phyloP scores from a whole-genome alignment of 768 basidiomycete species.

The Lentinula lateritia region DNA sequence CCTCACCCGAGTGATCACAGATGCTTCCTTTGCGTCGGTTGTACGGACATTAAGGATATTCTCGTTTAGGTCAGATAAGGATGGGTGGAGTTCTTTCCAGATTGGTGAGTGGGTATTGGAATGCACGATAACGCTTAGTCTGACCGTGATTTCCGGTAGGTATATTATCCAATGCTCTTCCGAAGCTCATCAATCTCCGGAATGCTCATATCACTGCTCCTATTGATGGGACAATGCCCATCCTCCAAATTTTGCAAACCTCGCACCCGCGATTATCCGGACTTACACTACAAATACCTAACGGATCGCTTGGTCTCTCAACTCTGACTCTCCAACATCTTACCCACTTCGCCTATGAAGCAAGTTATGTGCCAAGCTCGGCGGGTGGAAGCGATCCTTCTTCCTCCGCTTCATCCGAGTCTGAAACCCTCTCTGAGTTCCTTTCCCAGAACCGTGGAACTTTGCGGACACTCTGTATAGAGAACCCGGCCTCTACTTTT shows the following conservation, averaged over 20 bases:
- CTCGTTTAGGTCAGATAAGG: conserved; percentile 41
- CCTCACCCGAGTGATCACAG: conserved; percentile 58
- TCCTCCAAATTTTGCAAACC: conserved; percentile 48
- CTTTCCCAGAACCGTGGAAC: conserved; percentile 46
- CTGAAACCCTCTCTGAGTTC: conserved; percentile 27
- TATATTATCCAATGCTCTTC: conserved; percentile 65
- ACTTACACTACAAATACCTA: conserved; percentile 43
- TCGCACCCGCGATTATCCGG: conserved; percentile 48
- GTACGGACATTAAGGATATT: conserved; percentile 57
- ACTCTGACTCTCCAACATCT: conserved; percentile 49
- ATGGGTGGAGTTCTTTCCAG: conserved; percentile 56
- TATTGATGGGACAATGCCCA: conserved; percentile 43
- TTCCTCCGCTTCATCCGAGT: not conserved
- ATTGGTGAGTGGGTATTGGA: conserved; percentile 35
- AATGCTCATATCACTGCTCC: conserved; percentile 59
- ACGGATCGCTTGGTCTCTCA: conserved; percentile 38
- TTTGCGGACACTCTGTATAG: conserved; percentile 49
- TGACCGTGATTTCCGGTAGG: conserved; percentile 27
- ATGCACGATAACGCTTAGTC: not conserved
- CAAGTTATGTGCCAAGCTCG: conserved; percentile 25
- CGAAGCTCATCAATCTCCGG: conserved; percentile 53
- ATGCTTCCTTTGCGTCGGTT: conserved; percentile 50
- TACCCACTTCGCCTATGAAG: conserved; percentile 51
- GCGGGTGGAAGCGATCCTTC: not conserved
- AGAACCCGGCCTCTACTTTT: conserved; percentile 53